Evolutionary conservation across 2,329 filamentous ascomycete species (phyloP).

Genomic region (Colletotrichum camelliae): DNA sequence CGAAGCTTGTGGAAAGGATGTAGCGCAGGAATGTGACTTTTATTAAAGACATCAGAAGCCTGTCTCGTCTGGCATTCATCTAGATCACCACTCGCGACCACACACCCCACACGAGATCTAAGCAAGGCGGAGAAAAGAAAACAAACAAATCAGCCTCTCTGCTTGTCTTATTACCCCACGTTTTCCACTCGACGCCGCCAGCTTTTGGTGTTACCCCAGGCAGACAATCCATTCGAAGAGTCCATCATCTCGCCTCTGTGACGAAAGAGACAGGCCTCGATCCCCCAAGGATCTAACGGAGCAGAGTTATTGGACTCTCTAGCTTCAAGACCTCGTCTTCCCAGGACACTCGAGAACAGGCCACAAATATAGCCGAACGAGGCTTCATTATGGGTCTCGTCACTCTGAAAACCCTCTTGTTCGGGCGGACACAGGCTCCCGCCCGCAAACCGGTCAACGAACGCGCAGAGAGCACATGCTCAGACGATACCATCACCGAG

Average conservation of each 20-base stretch:
- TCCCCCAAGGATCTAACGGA: not conserved
- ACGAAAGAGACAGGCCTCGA: not conserved
- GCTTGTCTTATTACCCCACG: slow-evolving; percentile 1
- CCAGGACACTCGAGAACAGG: not conserved
- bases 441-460: not conserved
- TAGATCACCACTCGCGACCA: not conserved
- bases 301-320: not conserved
- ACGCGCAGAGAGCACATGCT: slow-evolving; percentile 16
- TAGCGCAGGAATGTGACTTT: not conserved
- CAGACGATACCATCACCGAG: slow-evolving; percentile 21
- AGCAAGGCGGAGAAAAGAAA: not conserved
- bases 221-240: not conserved
- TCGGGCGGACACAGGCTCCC: slow-evolving; percentile 11
- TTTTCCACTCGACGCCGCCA: not conserved
- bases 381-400: slow-evolving; percentile 21
- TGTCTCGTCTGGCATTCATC: not conserved
- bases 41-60: not conserved
- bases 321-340: not conserved
- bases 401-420: slow-evolving; percentile 22
- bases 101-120: not conserved
- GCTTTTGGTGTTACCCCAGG: not conserved
- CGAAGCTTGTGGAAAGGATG: not conserved
- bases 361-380: not conserved
- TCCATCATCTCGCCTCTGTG: not conserved
- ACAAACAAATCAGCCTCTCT: not conserved